Conservation (phyloP, 768 basidiomycete species). For the Rubroboletus satanas region DNA sequence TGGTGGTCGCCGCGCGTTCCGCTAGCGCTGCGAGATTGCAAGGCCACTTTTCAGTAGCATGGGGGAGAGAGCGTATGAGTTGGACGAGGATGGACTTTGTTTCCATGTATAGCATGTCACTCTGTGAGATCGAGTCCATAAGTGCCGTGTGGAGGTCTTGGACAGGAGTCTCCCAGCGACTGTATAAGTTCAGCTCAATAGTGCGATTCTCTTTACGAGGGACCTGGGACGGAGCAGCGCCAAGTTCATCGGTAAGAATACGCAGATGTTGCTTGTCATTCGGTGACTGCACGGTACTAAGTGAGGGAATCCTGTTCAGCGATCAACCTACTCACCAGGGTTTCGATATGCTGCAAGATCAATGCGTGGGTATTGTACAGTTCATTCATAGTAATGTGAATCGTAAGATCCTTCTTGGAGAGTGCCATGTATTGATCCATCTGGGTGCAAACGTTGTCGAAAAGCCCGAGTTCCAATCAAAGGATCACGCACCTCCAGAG, state of each 20-base stretch:
- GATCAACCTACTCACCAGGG: constrained; percentile 57
- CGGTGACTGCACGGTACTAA: constrained; percentile 59
- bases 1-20: constrained; percentile 94
- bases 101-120: constrained; percentile 99
- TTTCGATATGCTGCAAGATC: constrained; percentile 92
- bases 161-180: constrained; percentile 98
- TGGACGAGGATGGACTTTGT: constrained; percentile 99
- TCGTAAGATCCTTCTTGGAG: constrained; percentile 97
- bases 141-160: constrained; percentile 96
- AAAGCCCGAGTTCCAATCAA: not conserved
- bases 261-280: constrained; percentile 98
- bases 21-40: constrained; percentile 87
- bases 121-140: constrained; percentile 95
- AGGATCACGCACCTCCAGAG: constrained; percentile 71
- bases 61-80: constrained; percentile 90
- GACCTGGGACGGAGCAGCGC: constrained; percentile 88
- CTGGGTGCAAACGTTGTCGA: constrained; percentile 38
- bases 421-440: constrained; percentile 99
- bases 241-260: constrained; percentile 94
- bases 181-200: constrained; percentile 88
- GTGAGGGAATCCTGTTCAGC: not conserved
- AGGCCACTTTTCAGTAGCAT: constrained; percentile 77
- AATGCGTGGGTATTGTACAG: constrained; percentile 98
- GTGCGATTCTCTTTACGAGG: constrained; percentile 97
- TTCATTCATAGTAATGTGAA: constrained; percentile 98